Evolutionary conservation across 1,139 yeast genomes (phyloP).

Genomic region (Taphrina confusa): DNA sequence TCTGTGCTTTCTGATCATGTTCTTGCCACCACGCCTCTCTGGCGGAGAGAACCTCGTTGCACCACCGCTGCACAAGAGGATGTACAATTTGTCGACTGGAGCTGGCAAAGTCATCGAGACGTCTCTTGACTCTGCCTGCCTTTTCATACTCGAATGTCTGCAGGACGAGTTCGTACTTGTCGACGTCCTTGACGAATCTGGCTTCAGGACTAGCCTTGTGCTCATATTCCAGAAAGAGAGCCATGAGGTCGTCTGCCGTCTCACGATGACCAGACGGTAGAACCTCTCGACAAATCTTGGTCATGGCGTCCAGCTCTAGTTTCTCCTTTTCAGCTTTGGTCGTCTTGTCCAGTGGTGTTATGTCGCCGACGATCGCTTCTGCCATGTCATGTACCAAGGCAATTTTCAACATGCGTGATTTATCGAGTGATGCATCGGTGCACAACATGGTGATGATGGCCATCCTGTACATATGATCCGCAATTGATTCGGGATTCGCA

Average conservation of each 20-base stretch:
- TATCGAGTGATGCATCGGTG: constrained; percentile 53
- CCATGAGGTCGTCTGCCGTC: constrained; percentile 67
- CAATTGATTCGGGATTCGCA: constrained; percentile 48
- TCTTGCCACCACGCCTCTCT: constrained; percentile 54
- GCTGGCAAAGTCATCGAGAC: constrained; percentile 56
- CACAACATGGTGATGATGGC: constrained; percentile 71
- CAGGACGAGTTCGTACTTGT: constrained; percentile 85
- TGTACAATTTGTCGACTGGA: constrained; percentile 69
- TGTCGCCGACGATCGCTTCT: constrained; percentile 61
- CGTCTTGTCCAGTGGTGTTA: constrained; percentile 4
- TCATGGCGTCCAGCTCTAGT: constrained; percentile 74
- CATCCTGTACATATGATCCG: constrained; percentile 97
- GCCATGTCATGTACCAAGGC: constrained; percentile 94
- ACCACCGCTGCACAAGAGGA: constrained; percentile 68
- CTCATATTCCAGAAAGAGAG: constrained; percentile 89
- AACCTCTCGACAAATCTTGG: constrained; percentile 59
- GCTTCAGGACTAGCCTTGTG: constrained; percentile 80
- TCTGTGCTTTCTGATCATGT: not conserved
- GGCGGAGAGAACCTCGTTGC: constrained; percentile 63
- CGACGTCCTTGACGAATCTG: constrained; percentile 86
- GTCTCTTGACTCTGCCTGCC: constrained; percentile 35
- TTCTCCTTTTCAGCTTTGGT: constrained; percentile 64
- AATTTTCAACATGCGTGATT: constrained; percentile 69
- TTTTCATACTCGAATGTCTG: constrained; percentile 89
- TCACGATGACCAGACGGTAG: constrained; percentile 63